Evolutionary conservation across 169 alveolate species (phyloP).

Genomic region (Miamiensis avidus): DNA sequence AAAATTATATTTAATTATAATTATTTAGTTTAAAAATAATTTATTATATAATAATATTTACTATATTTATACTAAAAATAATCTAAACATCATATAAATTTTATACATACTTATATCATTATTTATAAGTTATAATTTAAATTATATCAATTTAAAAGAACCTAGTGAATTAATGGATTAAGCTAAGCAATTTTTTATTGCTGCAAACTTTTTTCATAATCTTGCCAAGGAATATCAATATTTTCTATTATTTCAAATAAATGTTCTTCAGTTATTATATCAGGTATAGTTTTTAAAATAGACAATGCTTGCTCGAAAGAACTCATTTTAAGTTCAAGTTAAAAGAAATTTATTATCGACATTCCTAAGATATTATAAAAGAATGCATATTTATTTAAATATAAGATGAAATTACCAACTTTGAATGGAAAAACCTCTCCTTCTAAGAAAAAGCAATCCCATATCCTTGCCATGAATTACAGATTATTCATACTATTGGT

Average conservation of each 20-base stretch:
- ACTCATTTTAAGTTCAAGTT: slow-evolving; percentile 20
- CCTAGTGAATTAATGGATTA: slow-evolving; percentile 1
- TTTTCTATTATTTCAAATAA: slow-evolving; percentile 22
- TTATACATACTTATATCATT: too few relatives aligned
- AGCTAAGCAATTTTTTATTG: slow-evolving; percentile 17
- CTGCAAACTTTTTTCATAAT: not conserved
- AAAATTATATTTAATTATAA: too few relatives aligned
- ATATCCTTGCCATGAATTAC: slow-evolving; percentile 53
- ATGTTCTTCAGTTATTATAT: slow-evolving; percentile 5
- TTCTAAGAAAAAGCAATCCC: slow-evolving; percentile 72
- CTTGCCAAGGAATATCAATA: slow-evolving; percentile 15
- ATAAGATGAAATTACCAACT: slow-evolving; percentile 1
- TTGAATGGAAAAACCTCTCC: slow-evolving; percentile 75
- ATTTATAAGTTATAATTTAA: too few relatives aligned
- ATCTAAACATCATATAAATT: too few relatives aligned
- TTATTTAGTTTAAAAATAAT: too few relatives aligned
- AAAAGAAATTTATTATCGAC: slow-evolving; percentile 3
- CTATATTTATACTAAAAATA: too few relatives aligned
- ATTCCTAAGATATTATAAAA: not conserved
- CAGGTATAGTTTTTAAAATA: slow-evolving; percentile 7
- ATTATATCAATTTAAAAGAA: not conserved
- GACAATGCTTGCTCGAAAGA: slow-evolving; percentile 7
- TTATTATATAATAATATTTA: too few relatives aligned
- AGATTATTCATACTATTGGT: slow-evolving; percentile 41
- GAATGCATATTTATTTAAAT: too few relatives aligned